Evolutionary conservation across 352 stramenopile genomes (phyloP).

Genomic region (Globisporangium emineosum): DNA sequence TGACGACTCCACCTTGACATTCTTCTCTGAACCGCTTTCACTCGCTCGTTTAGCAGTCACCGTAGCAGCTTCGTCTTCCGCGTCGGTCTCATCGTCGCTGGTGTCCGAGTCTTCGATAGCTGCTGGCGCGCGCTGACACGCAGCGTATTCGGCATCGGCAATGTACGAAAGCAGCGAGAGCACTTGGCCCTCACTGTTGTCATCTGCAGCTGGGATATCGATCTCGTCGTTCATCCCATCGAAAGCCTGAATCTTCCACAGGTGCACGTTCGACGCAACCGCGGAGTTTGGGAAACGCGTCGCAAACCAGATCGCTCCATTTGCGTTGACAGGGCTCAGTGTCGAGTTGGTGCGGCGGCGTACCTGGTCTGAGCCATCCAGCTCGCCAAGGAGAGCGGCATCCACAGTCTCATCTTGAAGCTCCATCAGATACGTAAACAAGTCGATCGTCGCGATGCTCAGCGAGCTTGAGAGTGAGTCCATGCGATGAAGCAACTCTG

Average conservation of each 20-base stretch:
- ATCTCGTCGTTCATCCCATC: slow-evolving; percentile 35
- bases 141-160: slow-evolving; percentile 74
- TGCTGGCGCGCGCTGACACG: slow-evolving; percentile 56
- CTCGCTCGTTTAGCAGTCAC: neutral
- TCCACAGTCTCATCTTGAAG: slow-evolving; percentile 68
- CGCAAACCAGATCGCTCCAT: slow-evolving; percentile 74
- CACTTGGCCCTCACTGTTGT: slow-evolving; percentile 69
- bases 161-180: slow-evolving; percentile 85
- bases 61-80: slow-evolving; percentile 6
- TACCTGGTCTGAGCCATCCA: neutral
- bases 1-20: neutral
- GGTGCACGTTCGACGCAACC: slow-evolving; percentile 70
- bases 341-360: slow-evolving; percentile 3
- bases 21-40: neutral
- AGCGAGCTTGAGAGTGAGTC: slow-evolving; percentile 76
- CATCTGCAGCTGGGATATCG: slow-evolving; percentile 59
- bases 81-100: slow-evolving; percentile 47
- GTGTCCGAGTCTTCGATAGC: slow-evolving; percentile 31
- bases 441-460: slow-evolving; percentile 79
- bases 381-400: slow-evolving; percentile 39
- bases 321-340: slow-evolving; percentile 27
- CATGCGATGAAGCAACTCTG: slow-evolving; percentile 74
- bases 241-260: slow-evolving; percentile 82
- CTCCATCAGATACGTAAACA: slow-evolving; percentile 73
- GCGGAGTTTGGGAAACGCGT: slow-evolving; percentile 75